These are phyloP conservation scores for Claviceps arundinis DNA, from an alignment of 2,329 filamentous ascomycete genomes.

Conservation along the genomic window DNA sequence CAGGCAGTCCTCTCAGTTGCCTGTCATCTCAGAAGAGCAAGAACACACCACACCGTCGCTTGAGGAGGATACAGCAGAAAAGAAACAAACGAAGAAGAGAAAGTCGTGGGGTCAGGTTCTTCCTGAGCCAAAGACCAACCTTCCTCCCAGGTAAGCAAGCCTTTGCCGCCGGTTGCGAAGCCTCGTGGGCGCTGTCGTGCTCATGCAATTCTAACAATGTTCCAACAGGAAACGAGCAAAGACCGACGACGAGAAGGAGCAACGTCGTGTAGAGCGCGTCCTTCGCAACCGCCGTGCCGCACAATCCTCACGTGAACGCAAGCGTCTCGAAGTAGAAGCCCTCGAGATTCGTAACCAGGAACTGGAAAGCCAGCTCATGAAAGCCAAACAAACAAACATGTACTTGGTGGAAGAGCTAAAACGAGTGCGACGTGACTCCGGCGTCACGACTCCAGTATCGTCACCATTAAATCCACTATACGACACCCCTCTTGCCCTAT, in stretches of 20 bases:
- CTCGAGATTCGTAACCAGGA: constrained; percentile 64
- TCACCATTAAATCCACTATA: constrained; percentile 29
- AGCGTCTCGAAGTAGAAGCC: constrained; percentile 76
- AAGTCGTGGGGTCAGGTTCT: constrained; percentile 99
- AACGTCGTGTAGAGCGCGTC: constrained; percentile 91
- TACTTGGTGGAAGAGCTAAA: constrained; percentile 36
- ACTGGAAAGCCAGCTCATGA: constrained; percentile 48
- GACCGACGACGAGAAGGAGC: constrained; percentile 97
- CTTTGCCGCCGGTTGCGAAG: too few relatives aligned
- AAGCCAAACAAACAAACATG: constrained; percentile 42
- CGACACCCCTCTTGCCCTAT: constrained; percentile 40
- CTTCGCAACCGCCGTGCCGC: constrained; percentile 91
- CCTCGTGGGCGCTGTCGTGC: too few relatives aligned
- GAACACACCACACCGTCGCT: constrained; percentile 4
- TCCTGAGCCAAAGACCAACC: constrained; percentile 89
- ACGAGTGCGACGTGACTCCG: constrained; percentile 31
- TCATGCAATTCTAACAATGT: constrained; percentile 8
- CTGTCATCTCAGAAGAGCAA: constrained; percentile 14
- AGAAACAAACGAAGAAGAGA: constrained; percentile 78
- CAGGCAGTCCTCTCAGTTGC: constrained; percentile 11
- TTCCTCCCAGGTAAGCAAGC: constrained; percentile 65
- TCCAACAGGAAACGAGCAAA: constrained; percentile 76
- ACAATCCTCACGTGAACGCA: constrained; percentile 90
- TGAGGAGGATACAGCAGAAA: constrained; percentile 28
- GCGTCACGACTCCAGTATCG: constrained; percentile 26